Evolutionary conservation across 257 asterid genomes (phyloP).

Genomic region (Primulina tabacum): DNA sequence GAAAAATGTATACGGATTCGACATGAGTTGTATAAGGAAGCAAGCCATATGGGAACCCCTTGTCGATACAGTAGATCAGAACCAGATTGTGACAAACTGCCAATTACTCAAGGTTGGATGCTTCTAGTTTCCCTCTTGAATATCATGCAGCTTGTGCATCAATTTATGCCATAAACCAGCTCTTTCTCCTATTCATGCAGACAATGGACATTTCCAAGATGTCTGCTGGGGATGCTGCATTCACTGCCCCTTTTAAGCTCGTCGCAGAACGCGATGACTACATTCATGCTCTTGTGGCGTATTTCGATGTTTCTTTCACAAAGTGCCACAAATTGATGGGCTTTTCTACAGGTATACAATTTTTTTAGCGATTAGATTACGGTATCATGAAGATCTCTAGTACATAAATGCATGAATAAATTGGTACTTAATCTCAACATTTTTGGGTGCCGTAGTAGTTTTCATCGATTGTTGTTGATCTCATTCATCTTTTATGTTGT

Average conservation of each 20-base stretch:
- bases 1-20: constrained; percentile 81
- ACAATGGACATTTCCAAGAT: constrained; percentile 97
- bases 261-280: constrained; percentile 92
- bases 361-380: no score
- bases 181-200: constrained; percentile 33
- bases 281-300: constrained; percentile 93
- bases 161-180: constrained; percentile 12
- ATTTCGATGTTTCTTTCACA: constrained; percentile 91
- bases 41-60: constrained; percentile 86
- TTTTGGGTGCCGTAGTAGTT: background rate
- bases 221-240: constrained; percentile 79
- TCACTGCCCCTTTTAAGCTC: constrained; percentile 94
- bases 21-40: constrained; percentile 98
- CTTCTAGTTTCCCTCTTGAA: background rate
- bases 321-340: constrained; percentile 83
- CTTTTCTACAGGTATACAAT: constrained; percentile 74
- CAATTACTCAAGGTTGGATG: constrained; percentile 79
- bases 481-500: background rate
- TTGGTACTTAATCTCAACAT: background rate
- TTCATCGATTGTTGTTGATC: background rate
- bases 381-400: background rate
- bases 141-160: background rate
- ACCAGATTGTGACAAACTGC: constrained; percentile 83
- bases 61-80: constrained; percentile 90
- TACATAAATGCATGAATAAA: background rate